These are phyloP conservation scores for Fulvia fulva DNA, from an alignment of 2,329 filamentous ascomycete genomes.

Conservation along the genomic window DNA sequence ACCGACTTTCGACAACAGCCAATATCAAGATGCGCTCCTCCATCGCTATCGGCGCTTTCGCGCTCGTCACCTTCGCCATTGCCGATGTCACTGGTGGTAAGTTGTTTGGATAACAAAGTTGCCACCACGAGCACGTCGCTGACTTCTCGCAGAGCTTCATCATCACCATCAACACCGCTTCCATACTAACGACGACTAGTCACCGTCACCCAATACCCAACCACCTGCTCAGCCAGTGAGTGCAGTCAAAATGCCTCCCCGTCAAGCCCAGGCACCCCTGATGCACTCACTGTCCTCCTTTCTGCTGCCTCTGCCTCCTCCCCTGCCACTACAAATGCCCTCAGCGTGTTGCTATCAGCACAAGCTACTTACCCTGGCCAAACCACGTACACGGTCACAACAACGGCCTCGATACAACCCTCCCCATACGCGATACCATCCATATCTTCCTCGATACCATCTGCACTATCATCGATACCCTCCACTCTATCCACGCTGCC, in stretches of 20 bases:
- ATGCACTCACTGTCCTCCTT: slow-evolving; percentile 21
- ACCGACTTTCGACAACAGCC: slow-evolving; percentile 6
- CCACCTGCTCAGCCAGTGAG: slow-evolving; percentile 23
- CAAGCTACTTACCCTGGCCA: slow-evolving; percentile 9
- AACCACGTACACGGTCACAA: slow-evolving; percentile 4
- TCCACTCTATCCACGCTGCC: slow-evolving; percentile 1
- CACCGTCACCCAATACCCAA: slow-evolving; percentile 15
- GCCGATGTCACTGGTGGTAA: slow-evolving; percentile 27
- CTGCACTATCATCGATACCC: slow-evolving; percentile 1
- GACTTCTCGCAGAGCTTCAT: slow-evolving; percentile 6
- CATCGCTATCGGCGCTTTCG: slow-evolving; percentile 23
- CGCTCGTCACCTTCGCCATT: slow-evolving; percentile 21
- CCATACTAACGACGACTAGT: slow-evolving; percentile 9
- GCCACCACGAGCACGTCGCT: slow-evolving; percentile 3
- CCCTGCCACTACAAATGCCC: slow-evolving; percentile 16
- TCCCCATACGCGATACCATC: not conserved
- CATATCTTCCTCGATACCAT: not conserved
- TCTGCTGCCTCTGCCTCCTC: slow-evolving; percentile 13
- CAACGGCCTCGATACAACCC: slow-evolving; percentile 1
- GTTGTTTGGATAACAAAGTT: slow-evolving; percentile 1
- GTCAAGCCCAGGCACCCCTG: slow-evolving; percentile 11
- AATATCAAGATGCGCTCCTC: slow-evolving; percentile 26
- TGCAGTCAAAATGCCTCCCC: slow-evolving; percentile 10
- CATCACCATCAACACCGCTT: not conserved
- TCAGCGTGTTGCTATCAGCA: slow-evolving; percentile 18